These are phyloP conservation scores for Avena sativa DNA, from an alignment of 176 grass and related monocot species.

Conservation along the genomic window DNA sequence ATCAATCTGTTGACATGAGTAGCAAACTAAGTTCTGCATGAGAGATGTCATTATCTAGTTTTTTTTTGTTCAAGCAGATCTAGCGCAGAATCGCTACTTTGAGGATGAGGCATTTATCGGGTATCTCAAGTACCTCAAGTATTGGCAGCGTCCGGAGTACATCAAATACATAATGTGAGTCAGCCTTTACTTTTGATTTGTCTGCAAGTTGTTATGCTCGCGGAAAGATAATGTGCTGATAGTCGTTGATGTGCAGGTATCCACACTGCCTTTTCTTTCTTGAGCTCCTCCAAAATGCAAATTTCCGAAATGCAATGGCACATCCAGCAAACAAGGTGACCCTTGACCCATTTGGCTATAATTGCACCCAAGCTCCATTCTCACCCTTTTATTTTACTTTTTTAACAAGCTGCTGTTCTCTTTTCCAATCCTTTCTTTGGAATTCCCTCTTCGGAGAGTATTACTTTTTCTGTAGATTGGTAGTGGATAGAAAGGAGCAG, in stretches of 20 bases:
- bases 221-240: slow-evolving; percentile 7
- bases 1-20: background rate
- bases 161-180: slow-evolving; percentile 96
- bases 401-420: slow-evolving; percentile 12
- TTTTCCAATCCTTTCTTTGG: background rate
- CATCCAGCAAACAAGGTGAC: slow-evolving; percentile 96
- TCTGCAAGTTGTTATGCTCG: background rate
- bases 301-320: slow-evolving; percentile 93
- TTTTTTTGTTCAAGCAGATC: slow-evolving; percentile 61
- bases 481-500: background rate
- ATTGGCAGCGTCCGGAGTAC: slow-evolving; percentile 89
- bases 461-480: slow-evolving; percentile 22
- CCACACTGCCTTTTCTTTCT: slow-evolving; percentile 99
- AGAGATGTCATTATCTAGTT: background rate
- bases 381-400: background rate
- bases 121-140: slow-evolving; percentile 96
- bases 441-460: background rate
- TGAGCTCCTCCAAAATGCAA: slow-evolving; percentile 95
- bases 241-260: slow-evolving; percentile 58
- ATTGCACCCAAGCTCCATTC: background rate
- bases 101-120: slow-evolving; percentile 94
- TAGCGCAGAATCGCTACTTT: slow-evolving; percentile 95
- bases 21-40: background rate
- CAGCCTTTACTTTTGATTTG: slow-evolving; percentile 10
- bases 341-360: slow-evolving; percentile 2